Conservation (phyloP, 2,329 filamentous ascomycete genomes). For the Cercospora zeina region DNA sequence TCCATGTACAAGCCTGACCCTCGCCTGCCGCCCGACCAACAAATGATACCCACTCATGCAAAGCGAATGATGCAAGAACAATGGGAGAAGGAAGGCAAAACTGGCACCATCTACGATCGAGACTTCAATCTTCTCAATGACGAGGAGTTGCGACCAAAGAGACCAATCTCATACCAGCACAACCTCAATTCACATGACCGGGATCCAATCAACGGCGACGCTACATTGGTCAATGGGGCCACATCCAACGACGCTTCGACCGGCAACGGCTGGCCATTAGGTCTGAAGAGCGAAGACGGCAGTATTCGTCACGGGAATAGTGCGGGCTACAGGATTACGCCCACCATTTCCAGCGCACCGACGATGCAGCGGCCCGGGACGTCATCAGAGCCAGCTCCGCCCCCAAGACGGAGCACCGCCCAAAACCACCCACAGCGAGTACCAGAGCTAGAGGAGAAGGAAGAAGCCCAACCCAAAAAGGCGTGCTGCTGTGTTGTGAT, state of each 20-base stretch:
- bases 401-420: slow-evolving; percentile 35
- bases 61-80: slow-evolving; percentile 88
- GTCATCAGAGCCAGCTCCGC: slow-evolving; percentile 20
- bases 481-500: slow-evolving; percentile 75
- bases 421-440: slow-evolving; percentile 52
- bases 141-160: slow-evolving; percentile 54
- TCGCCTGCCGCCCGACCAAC: slow-evolving; percentile 87
- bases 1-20: slow-evolving; percentile 96
- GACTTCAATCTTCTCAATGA: slow-evolving; percentile 79
- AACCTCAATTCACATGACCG: slow-evolving; percentile 11
- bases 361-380: slow-evolving; percentile 27
- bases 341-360: slow-evolving; percentile 42
- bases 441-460: slow-evolving; percentile 57
- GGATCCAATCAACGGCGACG: slow-evolving; percentile 12
- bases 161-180: slow-evolving; percentile 38
- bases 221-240: slow-evolving; percentile 21
- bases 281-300: slow-evolving; percentile 33
- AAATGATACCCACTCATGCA: slow-evolving; percentile 91
- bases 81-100: slow-evolving; percentile 89
- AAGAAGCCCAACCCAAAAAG: slow-evolving; percentile 56
- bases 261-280: slow-evolving; percentile 34
- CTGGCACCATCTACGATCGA: slow-evolving; percentile 80
- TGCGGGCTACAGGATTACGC: slow-evolving; percentile 51
- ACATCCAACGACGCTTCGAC: slow-evolving; percentile 13
- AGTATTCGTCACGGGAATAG: slow-evolving; percentile 45